Base-by-base conservation (phyloP, 2,329 filamentous ascomycete genomes). In the Diplodia mutila region DNA sequence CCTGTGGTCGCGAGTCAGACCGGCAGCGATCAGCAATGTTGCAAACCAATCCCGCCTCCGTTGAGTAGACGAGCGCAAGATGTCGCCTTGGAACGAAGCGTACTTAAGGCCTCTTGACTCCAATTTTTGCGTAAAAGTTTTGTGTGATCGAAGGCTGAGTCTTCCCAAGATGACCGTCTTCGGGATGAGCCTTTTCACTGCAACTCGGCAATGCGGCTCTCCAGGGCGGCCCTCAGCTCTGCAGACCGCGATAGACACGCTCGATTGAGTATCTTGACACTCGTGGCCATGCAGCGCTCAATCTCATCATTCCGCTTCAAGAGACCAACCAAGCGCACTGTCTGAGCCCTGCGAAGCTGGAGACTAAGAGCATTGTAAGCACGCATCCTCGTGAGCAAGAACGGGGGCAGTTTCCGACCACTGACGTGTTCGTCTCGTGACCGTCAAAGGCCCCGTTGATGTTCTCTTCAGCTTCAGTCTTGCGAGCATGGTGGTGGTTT, bases 371-470 rank as follows among this genome's bases (percentile, higher is more conserved):
- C 42, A 21, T 21, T 11, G 42, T 46, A 7, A 46, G 42, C 42
- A 46, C n/a, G 2, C 7, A 21, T 21, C 18, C 18, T 21, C n/a
- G 7, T 23, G 16, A 14, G 16, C 25, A 8, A 11, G 27, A 34
- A 16, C 18, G 18, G 29, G 21, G 16, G n/a, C 5, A 27, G 16
- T n/a, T 57, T 1, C 18, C 5, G 53, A 39, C 14, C 42, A 48
- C 74, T 74, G 72, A 79, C 77, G 71, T 66, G 66, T 75, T 61
- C 27, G 68, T 66, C 57, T 75, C 72, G 37, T 76, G 72, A 1
- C 72, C 59, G 18, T 73, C 71, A 54, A 78, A 77, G 6, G 74
- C 39, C 0, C 64, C 67, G 46, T 65, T 70, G 68, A 79, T 74
- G 18, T 67, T 67, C 8, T 67, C 57, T 39, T 73, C 67, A n/a